phyloP scores from a whole-genome alignment of 345 rosid species.

The Moricandia arvensis region DNA sequence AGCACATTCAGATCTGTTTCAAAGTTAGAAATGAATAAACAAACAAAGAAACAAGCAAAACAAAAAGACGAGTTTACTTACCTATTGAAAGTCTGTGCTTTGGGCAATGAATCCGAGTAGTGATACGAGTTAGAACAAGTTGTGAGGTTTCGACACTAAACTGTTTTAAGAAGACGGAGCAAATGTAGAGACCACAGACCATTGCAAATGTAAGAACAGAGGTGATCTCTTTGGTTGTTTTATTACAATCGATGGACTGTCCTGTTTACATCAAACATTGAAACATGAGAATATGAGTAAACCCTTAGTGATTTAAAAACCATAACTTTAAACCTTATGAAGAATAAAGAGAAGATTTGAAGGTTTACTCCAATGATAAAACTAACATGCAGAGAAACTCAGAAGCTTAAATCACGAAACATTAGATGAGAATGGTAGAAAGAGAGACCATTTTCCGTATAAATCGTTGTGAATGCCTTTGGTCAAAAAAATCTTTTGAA shows the following conservation, averaged over 20 bases:
- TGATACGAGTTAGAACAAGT: conserved; percentile 40
- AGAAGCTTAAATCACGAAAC: conserved; percentile 22
- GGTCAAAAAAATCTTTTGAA: not conserved
- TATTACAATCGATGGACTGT: conserved; percentile 47
- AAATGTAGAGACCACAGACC: conserved; percentile 70
- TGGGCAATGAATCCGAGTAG: conserved; percentile 66
- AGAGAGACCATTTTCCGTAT: conserved; percentile 52
- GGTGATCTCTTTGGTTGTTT: conserved; percentile 76
- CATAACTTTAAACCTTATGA: not conserved
- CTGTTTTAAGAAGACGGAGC: conserved; percentile 64
- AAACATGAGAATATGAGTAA: not conserved
- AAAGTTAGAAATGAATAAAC: not conserved
- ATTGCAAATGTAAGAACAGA: conserved; percentile 60
- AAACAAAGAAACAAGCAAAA: not conserved
- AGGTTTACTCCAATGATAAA: not conserved
- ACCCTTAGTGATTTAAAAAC: not conserved
- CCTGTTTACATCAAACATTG: conserved; percentile 43
- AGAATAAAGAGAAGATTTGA: not conserved
- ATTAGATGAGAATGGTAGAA: not conserved
- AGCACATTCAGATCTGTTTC: conserved; percentile 68
- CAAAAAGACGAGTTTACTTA: conserved; percentile 32
- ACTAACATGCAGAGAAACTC: conserved; percentile 24
- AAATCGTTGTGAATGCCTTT: conserved; percentile 25
- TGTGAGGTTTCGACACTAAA: conserved; percentile 47
- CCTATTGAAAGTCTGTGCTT: conserved; percentile 74